These are phyloP conservation scores for Isabelozyma rhagii DNA, from an alignment of 805 yeast genomes.

Conservation along the genomic window DNA sequence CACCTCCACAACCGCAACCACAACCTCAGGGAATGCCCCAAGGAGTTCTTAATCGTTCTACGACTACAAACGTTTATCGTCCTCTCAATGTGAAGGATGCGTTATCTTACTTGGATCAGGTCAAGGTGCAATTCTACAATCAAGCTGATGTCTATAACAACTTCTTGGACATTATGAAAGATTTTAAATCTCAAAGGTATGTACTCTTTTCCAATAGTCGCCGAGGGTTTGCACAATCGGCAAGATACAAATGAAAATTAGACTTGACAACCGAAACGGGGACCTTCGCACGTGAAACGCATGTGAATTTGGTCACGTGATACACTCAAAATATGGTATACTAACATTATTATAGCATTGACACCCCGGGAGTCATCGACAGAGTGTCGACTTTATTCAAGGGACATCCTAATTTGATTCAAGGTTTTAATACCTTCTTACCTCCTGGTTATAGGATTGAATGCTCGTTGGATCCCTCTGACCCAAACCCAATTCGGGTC, in stretches of 20 bases:
- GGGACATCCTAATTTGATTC: slow-evolving; percentile 91
- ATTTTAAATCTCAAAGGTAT: slow-evolving; percentile 87
- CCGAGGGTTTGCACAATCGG: no score
- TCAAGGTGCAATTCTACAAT: slow-evolving; percentile 83
- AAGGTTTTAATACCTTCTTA: slow-evolving; percentile 94
- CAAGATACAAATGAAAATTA: background rate
- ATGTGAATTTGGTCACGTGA: background rate
- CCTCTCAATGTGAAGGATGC: slow-evolving; percentile 97
- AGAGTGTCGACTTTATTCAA: slow-evolving; percentile 86
- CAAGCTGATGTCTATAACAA: slow-evolving; percentile 96
- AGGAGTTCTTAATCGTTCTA: slow-evolving; percentile 39
- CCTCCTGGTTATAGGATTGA: slow-evolving; percentile 96
- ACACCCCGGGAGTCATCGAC: slow-evolving; percentile 98
- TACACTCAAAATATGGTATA: slow-evolving; percentile 1
- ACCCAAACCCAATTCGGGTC: slow-evolving; percentile 88
- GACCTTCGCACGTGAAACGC: background rate
- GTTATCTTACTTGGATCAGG: slow-evolving; percentile 90
- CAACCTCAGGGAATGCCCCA: slow-evolving; percentile 18
- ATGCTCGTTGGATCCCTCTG: slow-evolving; percentile 84
- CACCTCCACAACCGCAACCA: slow-evolving; percentile 1
- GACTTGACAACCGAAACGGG: background rate
- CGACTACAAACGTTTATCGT: slow-evolving; percentile 50
- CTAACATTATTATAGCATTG: slow-evolving; percentile 49
- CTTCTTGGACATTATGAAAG: slow-evolving; percentile 97
- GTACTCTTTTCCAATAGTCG: slow-evolving; percentile 16